These are phyloP conservation scores for Melocanna baccifera DNA, from an alignment of 176 grass and related monocot species.

Conservation along the genomic window DNA sequence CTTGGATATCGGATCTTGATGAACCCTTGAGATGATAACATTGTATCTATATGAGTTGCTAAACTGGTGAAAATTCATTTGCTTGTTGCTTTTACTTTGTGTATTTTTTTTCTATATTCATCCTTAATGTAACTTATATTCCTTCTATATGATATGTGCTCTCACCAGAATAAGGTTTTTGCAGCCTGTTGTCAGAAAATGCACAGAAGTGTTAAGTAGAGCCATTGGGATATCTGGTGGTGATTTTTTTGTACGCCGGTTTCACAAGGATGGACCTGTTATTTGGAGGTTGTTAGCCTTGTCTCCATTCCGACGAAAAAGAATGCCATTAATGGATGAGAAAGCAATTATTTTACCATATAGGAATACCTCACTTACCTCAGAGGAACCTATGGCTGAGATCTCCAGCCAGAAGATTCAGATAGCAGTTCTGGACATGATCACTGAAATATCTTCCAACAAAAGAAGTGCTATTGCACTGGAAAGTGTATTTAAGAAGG, in stretches of 20 bases:
- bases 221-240: constrained; percentile 71
- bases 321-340: constrained; percentile 37
- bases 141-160: constrained; percentile 26
- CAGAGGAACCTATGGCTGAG: constrained; percentile 80
- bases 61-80: constrained; percentile 4
- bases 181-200: constrained; percentile 78
- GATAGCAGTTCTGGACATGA: constrained; percentile 75
- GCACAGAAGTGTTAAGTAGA: constrained; percentile 64
- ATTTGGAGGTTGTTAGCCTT: constrained; percentile 76
- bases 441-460: constrained; percentile 56
- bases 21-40: not conserved
- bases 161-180: constrained; percentile 28
- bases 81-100: not conserved
- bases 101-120: constrained; percentile 19
- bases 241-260: constrained; percentile 80
- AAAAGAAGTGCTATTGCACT: constrained; percentile 68
- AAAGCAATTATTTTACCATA: constrained; percentile 84
- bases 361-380: constrained; percentile 50
- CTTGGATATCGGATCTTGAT: constrained; percentile 3
- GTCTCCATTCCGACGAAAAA: constrained; percentile 68
- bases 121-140: constrained; percentile 6
- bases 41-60: not conserved
- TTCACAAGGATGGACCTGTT: constrained; percentile 72
- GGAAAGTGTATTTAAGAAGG: constrained; percentile 68
- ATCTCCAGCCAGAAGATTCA: constrained; percentile 92